phyloP scores from a whole-genome alignment of 2,329 filamentous ascomycete species.

The Pyrenochaeta sp. region DNA sequence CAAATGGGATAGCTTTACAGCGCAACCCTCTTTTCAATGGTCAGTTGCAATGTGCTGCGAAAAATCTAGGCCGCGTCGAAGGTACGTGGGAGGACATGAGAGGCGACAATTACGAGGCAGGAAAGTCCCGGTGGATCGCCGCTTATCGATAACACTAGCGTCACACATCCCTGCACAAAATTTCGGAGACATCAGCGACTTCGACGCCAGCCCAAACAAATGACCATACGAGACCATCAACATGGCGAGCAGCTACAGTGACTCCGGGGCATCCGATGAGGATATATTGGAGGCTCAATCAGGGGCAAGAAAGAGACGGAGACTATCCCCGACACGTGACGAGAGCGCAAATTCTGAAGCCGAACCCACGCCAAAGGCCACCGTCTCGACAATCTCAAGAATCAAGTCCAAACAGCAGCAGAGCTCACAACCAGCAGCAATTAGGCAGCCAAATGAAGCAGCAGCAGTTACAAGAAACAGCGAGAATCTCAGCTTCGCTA shows the following conservation, averaged over 20 bases:
- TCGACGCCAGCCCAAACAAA: conserved; percentile 2
- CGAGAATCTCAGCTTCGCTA: conserved; percentile 71
- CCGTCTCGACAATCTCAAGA: conserved; percentile 41
- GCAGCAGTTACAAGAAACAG: conserved; percentile 15
- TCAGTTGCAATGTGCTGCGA: background rate
- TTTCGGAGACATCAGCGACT: conserved; percentile 22
- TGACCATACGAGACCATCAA: conserved; percentile 4
- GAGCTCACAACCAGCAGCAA: conserved; percentile 5
- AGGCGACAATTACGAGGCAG: background rate
- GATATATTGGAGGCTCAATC: conserved; percentile 39
- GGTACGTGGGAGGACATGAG: background rate
- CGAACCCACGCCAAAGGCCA: conserved; percentile 15
- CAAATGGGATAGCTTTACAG: too few relatives aligned
- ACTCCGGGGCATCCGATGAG: conserved; percentile 32
- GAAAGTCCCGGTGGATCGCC: background rate
- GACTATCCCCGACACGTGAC: conserved; percentile 34
- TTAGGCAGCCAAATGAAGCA: background rate
- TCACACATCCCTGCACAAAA: conserved; percentile 33
- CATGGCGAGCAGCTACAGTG: conserved; percentile 29
- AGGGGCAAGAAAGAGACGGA: conserved; percentile 49
- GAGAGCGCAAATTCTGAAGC: conserved; percentile 27
- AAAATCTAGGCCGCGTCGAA: background rate
- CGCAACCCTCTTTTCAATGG: too few relatives aligned
- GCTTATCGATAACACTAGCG: conserved; percentile 41
- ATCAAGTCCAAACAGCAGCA: conserved; percentile 44